A percentile compares a stretch with the other conserved stretches of the same genome.
phyloP scores from a whole-genome alignment of 2,329 filamentous ascomycete species.

The Sordariomycetes sp. region DNA sequence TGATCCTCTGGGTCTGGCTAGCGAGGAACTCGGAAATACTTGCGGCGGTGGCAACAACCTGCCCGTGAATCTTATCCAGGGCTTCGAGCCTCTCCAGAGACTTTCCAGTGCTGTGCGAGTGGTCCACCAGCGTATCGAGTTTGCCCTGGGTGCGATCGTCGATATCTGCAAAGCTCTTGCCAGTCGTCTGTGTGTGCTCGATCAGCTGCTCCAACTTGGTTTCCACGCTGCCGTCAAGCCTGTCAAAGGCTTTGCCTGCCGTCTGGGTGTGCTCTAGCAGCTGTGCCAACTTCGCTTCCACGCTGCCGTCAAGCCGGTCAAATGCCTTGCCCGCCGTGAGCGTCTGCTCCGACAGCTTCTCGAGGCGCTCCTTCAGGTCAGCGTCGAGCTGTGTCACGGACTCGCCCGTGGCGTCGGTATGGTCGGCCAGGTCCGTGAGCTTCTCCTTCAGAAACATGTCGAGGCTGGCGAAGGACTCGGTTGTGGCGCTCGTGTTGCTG shows the following conservation, averaged over 20 bases:
- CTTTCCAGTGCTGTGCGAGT: constrained; percentile 55
- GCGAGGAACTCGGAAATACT: constrained; percentile 78
- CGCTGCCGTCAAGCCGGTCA: constrained; percentile 23
- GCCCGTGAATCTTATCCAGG: constrained; percentile 79
- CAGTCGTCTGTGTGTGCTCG: constrained; percentile 53
- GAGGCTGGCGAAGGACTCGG: constrained; percentile 7
- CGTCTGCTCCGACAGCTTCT: constrained; percentile 48
- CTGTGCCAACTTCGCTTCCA: constrained; percentile 18
- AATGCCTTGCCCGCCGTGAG: constrained; percentile 59
- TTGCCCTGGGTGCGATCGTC: constrained; percentile 26
- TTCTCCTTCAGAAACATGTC: constrained; percentile 7
- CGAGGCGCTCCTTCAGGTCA: neutral
- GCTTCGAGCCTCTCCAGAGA: constrained; percentile 68
- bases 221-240: constrained; percentile 15
- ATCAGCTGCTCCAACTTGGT: constrained; percentile 33
- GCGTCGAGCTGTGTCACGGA: constrained; percentile 45
- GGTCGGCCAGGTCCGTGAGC: constrained; percentile 41
- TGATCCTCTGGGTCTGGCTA: constrained; percentile 62
- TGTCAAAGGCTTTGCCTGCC: constrained; percentile 55
- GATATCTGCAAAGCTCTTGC: constrained; percentile 63
- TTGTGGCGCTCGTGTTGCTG: neutral
- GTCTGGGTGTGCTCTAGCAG: constrained; percentile 54
- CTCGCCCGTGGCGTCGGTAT: constrained; percentile 56
- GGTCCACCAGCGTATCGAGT: constrained; percentile 41
- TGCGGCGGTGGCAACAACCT: constrained; percentile 73